Evolutionary conservation across 2,329 filamentous ascomycete genomes (phyloP).

Genomic region (Lachnum nothofagi): DNA sequence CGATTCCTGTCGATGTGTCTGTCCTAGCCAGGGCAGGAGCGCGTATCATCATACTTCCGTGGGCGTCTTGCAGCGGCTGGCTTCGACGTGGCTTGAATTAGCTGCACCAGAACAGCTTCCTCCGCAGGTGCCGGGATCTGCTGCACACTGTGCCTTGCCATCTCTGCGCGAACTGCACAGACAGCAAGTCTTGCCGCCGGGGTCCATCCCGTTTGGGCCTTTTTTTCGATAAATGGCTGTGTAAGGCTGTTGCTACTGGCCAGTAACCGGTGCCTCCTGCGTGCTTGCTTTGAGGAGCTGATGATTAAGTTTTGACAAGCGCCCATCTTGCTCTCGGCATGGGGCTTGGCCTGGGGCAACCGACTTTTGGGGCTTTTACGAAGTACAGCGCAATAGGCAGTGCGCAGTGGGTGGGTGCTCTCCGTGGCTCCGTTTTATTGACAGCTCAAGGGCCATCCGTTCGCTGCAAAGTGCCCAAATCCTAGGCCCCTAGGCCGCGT

Average conservation of each 20-base stretch:
- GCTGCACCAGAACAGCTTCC: conserved; percentile 4
- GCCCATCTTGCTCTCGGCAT: conserved; percentile 16
- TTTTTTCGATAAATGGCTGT: conserved; percentile 17
- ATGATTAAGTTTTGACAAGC: conserved; percentile 26
- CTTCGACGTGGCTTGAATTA: not conserved
- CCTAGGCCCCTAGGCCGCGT: conserved; percentile 16
- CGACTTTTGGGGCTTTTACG: not conserved
- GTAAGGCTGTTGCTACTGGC: conserved; percentile 14
- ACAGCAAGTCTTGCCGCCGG: conserved; percentile 14
- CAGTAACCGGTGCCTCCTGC: not conserved
- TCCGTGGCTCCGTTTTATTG: conserved; percentile 20
- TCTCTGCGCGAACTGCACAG: conserved; percentile 1
- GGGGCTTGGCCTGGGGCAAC: conserved; percentile 2
- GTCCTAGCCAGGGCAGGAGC: no score
- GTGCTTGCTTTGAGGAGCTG: conserved; percentile 11
- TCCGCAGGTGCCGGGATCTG: conserved; percentile 15
- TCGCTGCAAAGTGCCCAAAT: conserved; percentile 5
- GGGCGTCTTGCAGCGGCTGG: not conserved
- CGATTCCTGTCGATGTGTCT: not conserved
- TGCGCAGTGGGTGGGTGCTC: conserved; percentile 9
- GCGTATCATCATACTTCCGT: not conserved
- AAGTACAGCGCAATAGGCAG: not conserved
- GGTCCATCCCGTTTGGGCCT: conserved; percentile 13
- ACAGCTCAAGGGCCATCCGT: conserved; percentile 19
- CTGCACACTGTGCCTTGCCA: conserved; percentile 8